phyloP scores from a whole-genome alignment of 768 basidiomycete genomes.

The Panaeolus cyanescens region DNA sequence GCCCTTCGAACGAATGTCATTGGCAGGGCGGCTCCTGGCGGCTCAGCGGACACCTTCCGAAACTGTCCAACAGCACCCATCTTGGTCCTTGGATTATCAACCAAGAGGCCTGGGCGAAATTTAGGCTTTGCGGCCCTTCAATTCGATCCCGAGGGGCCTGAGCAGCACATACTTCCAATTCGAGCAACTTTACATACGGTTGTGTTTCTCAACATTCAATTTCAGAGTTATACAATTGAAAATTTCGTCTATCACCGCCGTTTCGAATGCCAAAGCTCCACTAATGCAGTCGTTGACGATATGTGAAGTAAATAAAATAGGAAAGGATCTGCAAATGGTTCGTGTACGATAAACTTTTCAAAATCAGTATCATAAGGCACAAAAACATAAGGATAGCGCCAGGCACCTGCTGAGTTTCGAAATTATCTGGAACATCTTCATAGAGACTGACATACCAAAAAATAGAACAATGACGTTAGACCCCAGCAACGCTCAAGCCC shows the following conservation, averaged over 20 bases:
- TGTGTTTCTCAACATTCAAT: not conserved
- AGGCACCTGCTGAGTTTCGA: too few species aligned
- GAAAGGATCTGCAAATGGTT: not conserved
- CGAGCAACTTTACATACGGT: not conserved
- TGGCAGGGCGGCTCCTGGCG: too few species aligned
- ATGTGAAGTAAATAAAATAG: too few species aligned
- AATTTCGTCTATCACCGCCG: not conserved
- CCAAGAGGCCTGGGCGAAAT: not conserved
- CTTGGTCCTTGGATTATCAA: too few species aligned
- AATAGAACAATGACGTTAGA: not conserved
- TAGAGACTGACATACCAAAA: not conserved
- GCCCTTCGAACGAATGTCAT: too few species aligned
- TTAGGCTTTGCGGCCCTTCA: not conserved
- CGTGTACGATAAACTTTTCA: too few species aligned
- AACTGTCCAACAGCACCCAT: too few species aligned
- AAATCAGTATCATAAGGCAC: not conserved
- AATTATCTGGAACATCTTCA: too few species aligned
- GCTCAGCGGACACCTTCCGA: too few species aligned
- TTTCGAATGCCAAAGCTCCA: not conserved
- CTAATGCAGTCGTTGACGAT: too few species aligned
- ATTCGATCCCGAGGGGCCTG: not conserved
- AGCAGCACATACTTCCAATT: not conserved
- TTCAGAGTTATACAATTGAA: constrained; percentile 4
- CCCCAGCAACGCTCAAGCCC: not conserved
- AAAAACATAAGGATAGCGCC: not conserved